Percentiles rank a stretch among this genome's conserved stretches.
These are phyloP conservation scores for Marasmius fiardii DNA, from an alignment of 1,284 basidiomycete species.

Conservation along the genomic window DNA sequence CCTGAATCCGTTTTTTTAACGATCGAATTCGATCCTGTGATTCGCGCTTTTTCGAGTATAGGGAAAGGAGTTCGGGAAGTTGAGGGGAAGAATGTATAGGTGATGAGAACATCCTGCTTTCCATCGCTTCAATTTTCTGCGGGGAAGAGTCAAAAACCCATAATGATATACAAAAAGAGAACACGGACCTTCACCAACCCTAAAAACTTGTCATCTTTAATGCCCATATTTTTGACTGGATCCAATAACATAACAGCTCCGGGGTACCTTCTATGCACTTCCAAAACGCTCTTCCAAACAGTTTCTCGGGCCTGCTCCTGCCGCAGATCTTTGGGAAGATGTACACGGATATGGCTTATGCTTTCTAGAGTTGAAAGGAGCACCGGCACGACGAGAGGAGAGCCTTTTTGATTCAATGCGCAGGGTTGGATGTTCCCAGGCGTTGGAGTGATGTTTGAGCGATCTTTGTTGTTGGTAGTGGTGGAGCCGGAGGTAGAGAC, in stretches of 20 bases:
- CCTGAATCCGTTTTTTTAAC: conserved; percentile 82
- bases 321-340: conserved; percentile 89
- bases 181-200: conserved; percentile 72
- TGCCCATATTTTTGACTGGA: conserved; percentile 94
- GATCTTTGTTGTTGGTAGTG: conserved; percentile 48
- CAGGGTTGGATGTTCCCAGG: conserved; percentile 79
- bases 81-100: conserved; percentile 74
- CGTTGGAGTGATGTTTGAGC: conserved; percentile 48
- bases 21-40: conserved; percentile 68
- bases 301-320: conserved; percentile 75
- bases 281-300: conserved; percentile 85
- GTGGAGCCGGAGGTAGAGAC: conserved; percentile 67
- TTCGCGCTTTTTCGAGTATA: conserved; percentile 78
- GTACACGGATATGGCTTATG: conserved; percentile 86
- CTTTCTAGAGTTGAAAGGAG: conserved; percentile 84
- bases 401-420: conserved; percentile 65
- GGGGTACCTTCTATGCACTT: conserved; percentile 89
- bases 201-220: conserved; percentile 92
- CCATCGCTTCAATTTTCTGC: conserved; percentile 89
- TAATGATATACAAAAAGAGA: not conserved
- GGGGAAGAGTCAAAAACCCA: not conserved
- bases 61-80: conserved; percentile 76
- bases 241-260: conserved; percentile 87
- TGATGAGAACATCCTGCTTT: conserved; percentile 75
- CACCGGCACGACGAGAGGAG: conserved; percentile 87